A percentile compares a stretch with the other conserved stretches of the same genome.
phyloP scores from a whole-genome alignment of 2,329 filamentous ascomycete genomes.

The Aspergillus puulaauensis region DNA sequence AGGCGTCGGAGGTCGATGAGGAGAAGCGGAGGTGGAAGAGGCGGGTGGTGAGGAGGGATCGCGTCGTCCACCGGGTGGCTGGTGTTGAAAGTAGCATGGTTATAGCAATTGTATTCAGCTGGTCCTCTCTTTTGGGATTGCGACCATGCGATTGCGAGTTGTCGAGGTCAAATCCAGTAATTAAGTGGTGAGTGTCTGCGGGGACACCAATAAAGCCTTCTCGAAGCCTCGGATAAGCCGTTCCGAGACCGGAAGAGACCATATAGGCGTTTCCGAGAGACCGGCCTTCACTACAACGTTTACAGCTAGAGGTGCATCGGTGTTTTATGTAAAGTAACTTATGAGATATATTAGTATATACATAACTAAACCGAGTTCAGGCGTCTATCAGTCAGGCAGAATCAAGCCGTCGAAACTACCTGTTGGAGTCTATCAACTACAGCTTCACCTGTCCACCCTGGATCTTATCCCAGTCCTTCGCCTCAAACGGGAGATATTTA shows the following conservation, averaged over 20 bases:
- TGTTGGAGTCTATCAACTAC: constrained; percentile 37
- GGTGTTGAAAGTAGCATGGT: constrained; percentile 10
- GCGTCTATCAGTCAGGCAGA: background rate
- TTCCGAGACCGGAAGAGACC: constrained; percentile 11
- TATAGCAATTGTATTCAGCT: background rate
- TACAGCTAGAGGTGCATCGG: too few species aligned
- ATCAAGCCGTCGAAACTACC: background rate
- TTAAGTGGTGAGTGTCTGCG: background rate
- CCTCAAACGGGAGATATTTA: constrained; percentile 66
- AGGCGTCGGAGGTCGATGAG: constrained; percentile 14
- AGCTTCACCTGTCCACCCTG: constrained; percentile 69
- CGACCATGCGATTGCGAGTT: background rate
- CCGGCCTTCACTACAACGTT: background rate
- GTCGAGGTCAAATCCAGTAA: background rate
- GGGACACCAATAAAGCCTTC: background rate
- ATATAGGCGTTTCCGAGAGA: constrained; percentile 5
- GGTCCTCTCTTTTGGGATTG: background rate
- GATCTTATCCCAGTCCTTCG: constrained; percentile 68
- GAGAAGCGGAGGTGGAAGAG: constrained; percentile 16
- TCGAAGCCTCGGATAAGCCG: constrained; percentile 1
- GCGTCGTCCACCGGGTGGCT: background rate
- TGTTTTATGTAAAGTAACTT: too few species aligned
- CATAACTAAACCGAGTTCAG: background rate
- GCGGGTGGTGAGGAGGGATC: background rate
- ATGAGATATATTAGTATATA: background rate